Conservation (phyloP, 2,329 filamentous ascomycete genomes). For the Exophiala aquamarina region DNA sequence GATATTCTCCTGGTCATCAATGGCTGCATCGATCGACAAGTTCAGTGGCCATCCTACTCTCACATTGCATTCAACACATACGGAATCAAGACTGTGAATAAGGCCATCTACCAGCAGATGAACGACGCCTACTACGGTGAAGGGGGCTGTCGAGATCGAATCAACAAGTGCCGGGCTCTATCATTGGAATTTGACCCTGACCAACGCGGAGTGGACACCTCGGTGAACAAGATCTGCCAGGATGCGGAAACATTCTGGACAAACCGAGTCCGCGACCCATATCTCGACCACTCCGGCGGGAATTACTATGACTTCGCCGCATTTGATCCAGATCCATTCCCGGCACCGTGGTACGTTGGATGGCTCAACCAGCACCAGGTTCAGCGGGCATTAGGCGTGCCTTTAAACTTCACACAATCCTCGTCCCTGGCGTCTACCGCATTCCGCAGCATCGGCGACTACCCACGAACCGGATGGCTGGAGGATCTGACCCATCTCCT, state of each 20-base stretch:
- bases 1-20: too few relatives aligned
- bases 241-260: conserved; percentile 48
- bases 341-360: conserved; percentile 43
- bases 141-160: conserved; percentile 56
- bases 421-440: too few relatives aligned
- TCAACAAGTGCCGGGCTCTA: conserved; percentile 51
- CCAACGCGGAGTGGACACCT: conserved; percentile 45
- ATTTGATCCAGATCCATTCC: conserved; percentile 55
- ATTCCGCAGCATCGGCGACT: conserved; percentile 28
- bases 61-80: conserved; percentile 63
- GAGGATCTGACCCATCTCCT: too few relatives aligned
- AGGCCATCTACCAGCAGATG: conserved; percentile 46
- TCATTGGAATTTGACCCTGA: conserved; percentile 51
- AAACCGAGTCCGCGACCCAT: conserved; percentile 2
- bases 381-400: conserved; percentile 59
- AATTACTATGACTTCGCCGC: conserved; percentile 59
- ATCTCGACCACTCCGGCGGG: conserved; percentile 41
- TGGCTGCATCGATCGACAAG: conserved; percentile 53
- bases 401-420: conserved; percentile 57
- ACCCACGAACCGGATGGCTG: too few relatives aligned
- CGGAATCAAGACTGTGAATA: conserved; percentile 51
- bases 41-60: conserved; percentile 52
- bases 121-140: conserved; percentile 44
- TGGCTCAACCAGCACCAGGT: conserved; percentile 60
- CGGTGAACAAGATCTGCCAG: conserved; percentile 47